Evolutionary conservation across 2,329 filamentous ascomycete species (phyloP), one percentile per base, ranked within the genome.

Genomic region (Colletotrichum incanum): DNA sequence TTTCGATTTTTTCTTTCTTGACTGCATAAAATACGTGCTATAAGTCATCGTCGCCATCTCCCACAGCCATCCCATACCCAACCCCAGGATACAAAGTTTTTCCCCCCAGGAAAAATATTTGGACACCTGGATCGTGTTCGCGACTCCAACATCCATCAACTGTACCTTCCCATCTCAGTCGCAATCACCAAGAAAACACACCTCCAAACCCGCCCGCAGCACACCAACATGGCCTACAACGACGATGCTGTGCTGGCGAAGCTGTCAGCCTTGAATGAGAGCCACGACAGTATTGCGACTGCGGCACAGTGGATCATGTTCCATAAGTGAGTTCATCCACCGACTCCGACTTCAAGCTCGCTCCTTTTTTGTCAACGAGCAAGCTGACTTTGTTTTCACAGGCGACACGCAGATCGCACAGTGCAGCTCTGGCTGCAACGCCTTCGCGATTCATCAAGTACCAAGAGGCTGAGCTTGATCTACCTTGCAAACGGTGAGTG

Each of bases 241-340:
- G 95, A 98, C 83, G 96, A 99, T 85, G 94, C 95, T 58, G 95
- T 99, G 67, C 91, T 95, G 81, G 94, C 96, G 65, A 98, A 98
- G 86, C 92, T 99, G 65, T 97, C 95, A 41, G 94, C 95, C 52
- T 90, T 99, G 74, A 98, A 98, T 83, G 97, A 99, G 84, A 97
- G 95, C 14, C 96, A 99, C 82, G 96, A 99, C 81, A 97, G 95
- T 84, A 98, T 99, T 79, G 90, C 97, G 73, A 96, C 94, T 45
- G 95, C 97, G 74, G 95, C 96, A 70, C 96, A 98, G 91, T 99
- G 97, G 97, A 96, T 99, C 74, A 97, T 99, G 93, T 99, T 99
- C 82, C 96, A 99, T 84, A 93, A 74, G 81, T 74, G 62, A 74
- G 43, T 26, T 11, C 18, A 20, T 14, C 23, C 12, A 28, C 26